Conservation (phyloP, 2,329 filamentous ascomycete genomes). For the Lojkania enalia region DNA sequence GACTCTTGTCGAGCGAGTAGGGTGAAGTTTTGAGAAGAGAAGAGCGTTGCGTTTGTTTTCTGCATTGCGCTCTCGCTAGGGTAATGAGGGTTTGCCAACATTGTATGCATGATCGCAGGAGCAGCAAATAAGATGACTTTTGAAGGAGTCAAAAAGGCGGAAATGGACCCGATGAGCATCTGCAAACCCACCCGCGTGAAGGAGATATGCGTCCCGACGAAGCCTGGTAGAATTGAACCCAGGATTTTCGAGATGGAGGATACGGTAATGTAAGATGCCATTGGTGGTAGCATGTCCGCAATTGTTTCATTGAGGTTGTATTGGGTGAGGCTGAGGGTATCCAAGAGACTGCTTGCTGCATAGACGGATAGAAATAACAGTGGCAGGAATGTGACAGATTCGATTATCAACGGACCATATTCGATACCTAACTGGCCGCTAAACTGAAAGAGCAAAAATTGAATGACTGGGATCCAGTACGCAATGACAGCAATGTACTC, state of each 20-base stretch:
- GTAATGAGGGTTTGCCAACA: constrained; percentile 74
- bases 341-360: constrained; percentile 57
- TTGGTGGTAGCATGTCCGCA: constrained; percentile 65
- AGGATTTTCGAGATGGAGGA: constrained; percentile 51
- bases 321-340: constrained; percentile 60
- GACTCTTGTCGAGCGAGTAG: constrained; percentile 84
- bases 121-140: constrained; percentile 67
- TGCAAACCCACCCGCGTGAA: constrained; percentile 75
- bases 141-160: constrained; percentile 69
- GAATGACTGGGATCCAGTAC: constrained; percentile 71
- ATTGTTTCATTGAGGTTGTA: constrained; percentile 61
- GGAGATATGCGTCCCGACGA: constrained; percentile 64
- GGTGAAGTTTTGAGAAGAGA: constrained; percentile 65
- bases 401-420: constrained; percentile 75
- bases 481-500: constrained; percentile 72
- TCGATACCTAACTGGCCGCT: constrained; percentile 69
- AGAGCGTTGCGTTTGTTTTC: constrained; percentile 67
- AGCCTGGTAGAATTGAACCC: constrained; percentile 47
- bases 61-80: constrained; percentile 63
- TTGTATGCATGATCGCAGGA: constrained; percentile 73
- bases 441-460: constrained; percentile 69
- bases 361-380: constrained; percentile 47
- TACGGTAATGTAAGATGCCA: constrained; percentile 69
- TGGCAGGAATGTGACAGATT: constrained; percentile 69
- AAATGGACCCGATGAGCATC: constrained; percentile 65